Evolutionary conservation across 345 rosid genomes (phyloP), one percentile per base, ranked within the genome.

Genomic region (Melaleuca alternifolia): DNA sequence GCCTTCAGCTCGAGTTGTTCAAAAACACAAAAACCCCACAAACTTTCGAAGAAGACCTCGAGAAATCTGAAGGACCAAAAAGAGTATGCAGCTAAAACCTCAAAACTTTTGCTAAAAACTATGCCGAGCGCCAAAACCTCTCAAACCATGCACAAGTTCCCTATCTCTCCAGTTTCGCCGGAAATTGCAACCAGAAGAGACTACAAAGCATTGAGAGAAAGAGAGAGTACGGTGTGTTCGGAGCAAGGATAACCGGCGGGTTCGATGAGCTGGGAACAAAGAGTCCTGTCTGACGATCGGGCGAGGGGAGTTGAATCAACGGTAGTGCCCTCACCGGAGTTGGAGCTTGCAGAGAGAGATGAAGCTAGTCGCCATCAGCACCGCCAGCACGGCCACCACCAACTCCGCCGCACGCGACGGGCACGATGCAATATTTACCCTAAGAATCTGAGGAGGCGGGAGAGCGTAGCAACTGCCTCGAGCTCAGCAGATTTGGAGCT

Each of bases 231-330:
- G 54, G 92, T 93, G 95, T 94, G 91, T 84, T 97, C 98, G 76
- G 91, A 85, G 92, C 99, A 96, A 86, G 94, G 90, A 85, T 95
- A 96, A 83, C 97, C 97, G 84, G 92, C 91, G 26, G 97, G 96
- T 28, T 82, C 84, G 53, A 96, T 89, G 88, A 97, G 92, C 52
- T 90, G 93, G 83, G 88, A 86, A 88, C 98, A 95, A 88, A 95
- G 92, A 84, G 94, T 89, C 83, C 81, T 89, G 71, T 83, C 86
- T 85, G 92, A 85, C 62, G 93, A 75, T 83, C 86, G 90, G 85
- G 53, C 89, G 28, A 46, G 90, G 76, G 57, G 83, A 61, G 59
- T 89, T 71, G 86, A 10, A 89, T 61, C 59, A 77, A 13, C 53
- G 59, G 37, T 51, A 6, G 51, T 54, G 89, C 54, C 56, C 90